Base-by-base conservation (phyloP, 352 stramenopile genomes). In the Phytopythium sindhum region DNA sequence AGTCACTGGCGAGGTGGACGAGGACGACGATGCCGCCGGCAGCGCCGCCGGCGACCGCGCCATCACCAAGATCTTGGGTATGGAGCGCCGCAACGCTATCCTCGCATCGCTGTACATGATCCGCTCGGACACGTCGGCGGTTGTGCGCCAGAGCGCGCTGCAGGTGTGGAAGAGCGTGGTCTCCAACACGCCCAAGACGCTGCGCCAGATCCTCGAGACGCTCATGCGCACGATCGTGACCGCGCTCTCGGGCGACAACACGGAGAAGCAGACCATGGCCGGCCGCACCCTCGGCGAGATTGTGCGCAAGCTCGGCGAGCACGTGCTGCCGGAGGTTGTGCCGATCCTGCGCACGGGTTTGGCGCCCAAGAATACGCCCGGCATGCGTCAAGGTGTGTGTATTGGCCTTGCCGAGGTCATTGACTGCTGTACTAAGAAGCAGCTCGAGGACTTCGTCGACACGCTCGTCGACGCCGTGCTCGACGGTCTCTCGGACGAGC, bases 161-260 rank as follows among this genome's bases (percentile, higher is more conserved):
- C 95, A 99, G 75, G 87, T 96, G 23, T 99, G 98, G 98, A 99
- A 99, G 88, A 99, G 96, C 64, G 93, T 99, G 29, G 97, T 99
- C 6, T 75, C 81, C 47, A 99, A 99, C 80, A 99, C 98, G 28
- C 97, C 97, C 7, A 95, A 94, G 75, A 98, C 96, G 7, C 75
- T 99, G 62, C 90, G 95, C 67, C 96, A 99, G 74, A 99, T 99
- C 74, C 81, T 99, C 58, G 92, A 95, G 45, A 88, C 96, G 59
- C 83, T 99, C 47, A 98, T 99, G 68, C 82, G 86, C 45, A 85
- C 97, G 41, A 98, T 99, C 64, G 96, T 99, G 39, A 84, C 81
- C n/a, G 90, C 97, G 54, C 85, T 99, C 42, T 97, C 95, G 17
- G 90, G 90, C 58, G 74, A 90, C 60, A 88, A 93, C 67, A 70